Evolutionary conservation across 2,329 filamentous ascomycete species (phyloP).

Genomic region (Ceratocystis albifundus): DNA sequence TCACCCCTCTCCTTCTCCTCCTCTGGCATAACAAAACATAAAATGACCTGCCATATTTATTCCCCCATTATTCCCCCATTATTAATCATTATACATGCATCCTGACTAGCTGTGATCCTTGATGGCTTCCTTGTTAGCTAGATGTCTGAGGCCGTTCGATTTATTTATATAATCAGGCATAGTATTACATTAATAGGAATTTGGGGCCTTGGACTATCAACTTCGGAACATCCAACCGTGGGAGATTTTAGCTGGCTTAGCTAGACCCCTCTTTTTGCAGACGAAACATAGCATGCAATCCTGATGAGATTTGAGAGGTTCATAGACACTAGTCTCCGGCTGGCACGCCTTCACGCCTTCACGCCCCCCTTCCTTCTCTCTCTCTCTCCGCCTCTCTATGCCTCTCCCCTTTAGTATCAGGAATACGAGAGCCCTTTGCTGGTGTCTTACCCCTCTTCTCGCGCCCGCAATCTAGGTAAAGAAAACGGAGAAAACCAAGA

Average conservation of each 20-base stretch:
- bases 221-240: constrained; percentile 12
- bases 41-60: neutral
- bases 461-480: no score
- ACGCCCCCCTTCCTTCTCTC: neutral
- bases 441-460: no score
- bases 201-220: neutral
- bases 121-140: no score
- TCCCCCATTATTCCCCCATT: neutral
- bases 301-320: neutral
- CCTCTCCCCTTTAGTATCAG: neutral
- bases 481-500: no score
- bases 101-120: no score
- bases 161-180: constrained; percentile 10
- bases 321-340: neutral
- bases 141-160: neutral
- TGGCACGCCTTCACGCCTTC: neutral
- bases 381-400: neutral
- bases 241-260: neutral
- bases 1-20: neutral
- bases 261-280: neutral
- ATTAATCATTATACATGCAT: no score
- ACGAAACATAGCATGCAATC: constrained; percentile 7
- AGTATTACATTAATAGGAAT: neutral
- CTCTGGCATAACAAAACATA: neutral
- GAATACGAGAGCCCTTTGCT: no score